A percentile compares a stretch with the other conserved stretches of the same genome.
Conservation (phyloP, 371 early-diverging fungal species). For the Nematocida displodere region DNA sequence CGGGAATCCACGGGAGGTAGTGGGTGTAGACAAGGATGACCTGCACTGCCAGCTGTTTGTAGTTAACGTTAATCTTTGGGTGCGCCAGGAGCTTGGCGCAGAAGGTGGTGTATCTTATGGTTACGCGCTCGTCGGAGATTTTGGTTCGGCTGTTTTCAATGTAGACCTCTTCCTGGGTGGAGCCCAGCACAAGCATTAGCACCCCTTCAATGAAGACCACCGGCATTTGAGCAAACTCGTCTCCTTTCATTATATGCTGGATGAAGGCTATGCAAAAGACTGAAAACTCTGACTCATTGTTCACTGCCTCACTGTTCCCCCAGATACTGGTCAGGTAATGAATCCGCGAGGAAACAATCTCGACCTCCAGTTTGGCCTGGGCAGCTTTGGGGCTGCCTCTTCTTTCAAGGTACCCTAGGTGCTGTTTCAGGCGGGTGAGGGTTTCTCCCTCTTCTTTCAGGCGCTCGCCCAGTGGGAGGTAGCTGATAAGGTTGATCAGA, state of each 20-base stretch:
- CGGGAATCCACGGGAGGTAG: background rate
- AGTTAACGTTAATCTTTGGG: slow-evolving; percentile 25
- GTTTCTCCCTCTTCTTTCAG: background rate
- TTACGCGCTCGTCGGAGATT: background rate
- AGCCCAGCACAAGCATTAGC: background rate
- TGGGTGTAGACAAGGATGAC: slow-evolving; percentile 8
- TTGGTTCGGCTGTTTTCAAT: background rate
- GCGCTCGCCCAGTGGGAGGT: background rate
- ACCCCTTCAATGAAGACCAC: background rate
- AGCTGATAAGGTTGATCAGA: slow-evolving; percentile 24
- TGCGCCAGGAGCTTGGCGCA: background rate
- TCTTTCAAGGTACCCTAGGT: background rate
- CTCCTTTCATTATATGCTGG: background rate
- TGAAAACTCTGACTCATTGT: background rate
- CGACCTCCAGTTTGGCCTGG: background rate
- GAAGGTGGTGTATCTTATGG: background rate
- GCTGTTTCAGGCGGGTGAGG: background rate
- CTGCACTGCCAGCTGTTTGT: slow-evolving; percentile 30
- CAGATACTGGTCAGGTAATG: background rate
- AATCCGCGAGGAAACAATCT: background rate
- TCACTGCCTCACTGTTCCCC: background rate
- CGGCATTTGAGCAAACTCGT: background rate
- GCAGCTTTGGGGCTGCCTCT: background rate
- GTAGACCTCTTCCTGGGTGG: background rate
- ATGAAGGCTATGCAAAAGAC: background rate